Evolutionary conservation across 176 grass and related monocot species (phyloP), one percentile per base, ranked within the genome.

Genomic region (Raddia distichophylla): DNA sequence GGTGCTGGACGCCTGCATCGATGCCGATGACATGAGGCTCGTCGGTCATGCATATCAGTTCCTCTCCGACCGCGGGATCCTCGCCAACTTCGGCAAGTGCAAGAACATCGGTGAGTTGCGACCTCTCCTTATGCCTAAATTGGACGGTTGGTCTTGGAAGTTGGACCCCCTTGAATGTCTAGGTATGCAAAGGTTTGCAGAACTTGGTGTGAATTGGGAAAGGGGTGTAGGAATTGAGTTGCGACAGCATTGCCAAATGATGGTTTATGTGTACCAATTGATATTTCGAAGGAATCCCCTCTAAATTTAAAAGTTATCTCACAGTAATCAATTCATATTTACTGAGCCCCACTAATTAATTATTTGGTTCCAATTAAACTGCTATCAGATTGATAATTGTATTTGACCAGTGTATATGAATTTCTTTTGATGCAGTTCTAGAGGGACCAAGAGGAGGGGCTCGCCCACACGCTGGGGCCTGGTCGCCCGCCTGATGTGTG

Each of bases 371-470:
- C 33, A 35, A 35, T 44, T 35, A 19, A 12, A 6, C 5, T 55
- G 8, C 27, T 62, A 70, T 76, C 27, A 16, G 43, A 60, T 50
- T 75, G 40, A 60, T 58, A 16, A 32, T 27, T 65, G 13, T 56
- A n/a, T 3, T 33, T 67, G 11, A 67, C 49, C 18, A 9, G 16
- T 17, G 35, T 77, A 12, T 63, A 17, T 58, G 66, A 6, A 22
- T 71, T 83, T 63, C 51, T 13, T 67, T 86, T 78, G 18, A 12
- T 89, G 73, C 87, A 99, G 89, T 95, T 90, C 76, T 99, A 13
- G 93, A 95, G 73, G 93, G 96, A 20, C 93, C 87, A 82, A 91
- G 96, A 79, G 96, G 95, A 83, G 91, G n/a, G n/a, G n/a, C n/a
- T n/a, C n/a, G n/a, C n/a, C n/a, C n/a, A n/a, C n/a, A n/a, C n/a